phyloP scores from a whole-genome alignment of 179 eudicot species.

The Nepenthes alata region DNA sequence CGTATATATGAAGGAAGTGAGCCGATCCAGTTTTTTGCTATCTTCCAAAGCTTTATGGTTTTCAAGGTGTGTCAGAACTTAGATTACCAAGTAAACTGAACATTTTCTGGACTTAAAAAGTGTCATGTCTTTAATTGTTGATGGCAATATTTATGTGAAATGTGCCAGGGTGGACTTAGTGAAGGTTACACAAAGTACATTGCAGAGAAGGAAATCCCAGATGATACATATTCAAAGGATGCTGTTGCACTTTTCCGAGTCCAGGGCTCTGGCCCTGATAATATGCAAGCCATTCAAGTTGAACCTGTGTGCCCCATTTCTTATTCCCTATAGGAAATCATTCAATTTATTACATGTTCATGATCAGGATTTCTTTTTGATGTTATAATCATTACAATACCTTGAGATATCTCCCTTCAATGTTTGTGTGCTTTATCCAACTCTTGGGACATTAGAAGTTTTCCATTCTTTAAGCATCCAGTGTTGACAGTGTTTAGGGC shows the following conservation, averaged over 20 bases:
- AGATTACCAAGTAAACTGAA: constrained; percentile 3
- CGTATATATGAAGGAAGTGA: constrained; percentile 81
- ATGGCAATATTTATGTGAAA: constrained; percentile 7
- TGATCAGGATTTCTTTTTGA: neutral
- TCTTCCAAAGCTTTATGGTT: constrained; percentile 85
- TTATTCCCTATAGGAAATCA: neutral
- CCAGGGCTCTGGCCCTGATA: constrained; percentile 96
- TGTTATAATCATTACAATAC: neutral
- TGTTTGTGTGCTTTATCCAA: no score
- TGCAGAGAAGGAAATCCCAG: constrained; percentile 59
- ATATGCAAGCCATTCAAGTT: constrained; percentile 99
- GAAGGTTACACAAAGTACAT: constrained; percentile 67
- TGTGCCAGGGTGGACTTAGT: constrained; percentile 85
- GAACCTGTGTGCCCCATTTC: constrained; percentile 45
- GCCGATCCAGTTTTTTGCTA: constrained; percentile 76
- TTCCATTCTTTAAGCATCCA: no score
- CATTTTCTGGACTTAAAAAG: neutral
- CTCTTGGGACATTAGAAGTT: no score
- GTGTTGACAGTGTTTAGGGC: no score
- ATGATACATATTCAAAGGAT: constrained; percentile 74
- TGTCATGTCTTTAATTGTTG: constrained; percentile 2
- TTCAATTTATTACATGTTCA: neutral
- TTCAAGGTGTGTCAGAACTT: constrained; percentile 49
- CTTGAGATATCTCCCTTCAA: neutral
- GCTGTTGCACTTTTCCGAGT: constrained; percentile 80